These are phyloP conservation scores for Lachnellula subtilissima DNA, from an alignment of 2,329 filamentous ascomycete genomes.

Conservation along the genomic window DNA sequence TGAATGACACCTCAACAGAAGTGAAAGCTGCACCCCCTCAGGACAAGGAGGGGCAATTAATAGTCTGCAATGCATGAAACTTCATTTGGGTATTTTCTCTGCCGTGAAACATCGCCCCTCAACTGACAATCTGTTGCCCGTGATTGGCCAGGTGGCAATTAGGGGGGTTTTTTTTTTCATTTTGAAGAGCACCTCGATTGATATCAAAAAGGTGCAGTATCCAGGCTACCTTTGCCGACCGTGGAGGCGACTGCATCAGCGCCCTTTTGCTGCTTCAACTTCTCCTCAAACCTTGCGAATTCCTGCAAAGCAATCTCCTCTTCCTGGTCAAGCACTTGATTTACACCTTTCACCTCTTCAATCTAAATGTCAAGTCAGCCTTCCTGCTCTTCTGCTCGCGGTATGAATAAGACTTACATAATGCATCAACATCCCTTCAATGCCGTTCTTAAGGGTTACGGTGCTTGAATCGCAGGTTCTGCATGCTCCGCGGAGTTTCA, in stretches of 20 bases:
- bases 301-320: conserved; percentile 83
- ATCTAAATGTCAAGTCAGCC: conserved; percentile 52
- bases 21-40: neutral
- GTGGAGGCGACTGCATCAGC: conserved; percentile 22
- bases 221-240: conserved; percentile 23
- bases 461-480: conserved; percentile 96
- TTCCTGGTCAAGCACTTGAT: conserved; percentile 86
- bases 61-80: conserved; percentile 11
- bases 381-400: conserved; percentile 14
- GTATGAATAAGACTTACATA: conserved; percentile 58
- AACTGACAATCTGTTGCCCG: neutral
- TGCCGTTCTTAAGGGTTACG: conserved; percentile 93
- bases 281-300: conserved; percentile 95
- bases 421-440: conserved; percentile 98
- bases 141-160: neutral
- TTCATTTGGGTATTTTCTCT: conserved; percentile 23
- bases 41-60: conserved; percentile 11
- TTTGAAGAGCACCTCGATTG: conserved; percentile 2
- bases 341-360: conserved; percentile 89
- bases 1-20: conserved; percentile 2
- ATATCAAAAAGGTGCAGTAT: conserved; percentile 17
- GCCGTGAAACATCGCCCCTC: conserved; percentile 16
- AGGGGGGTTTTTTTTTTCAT: neutral
- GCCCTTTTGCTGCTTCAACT: conserved; percentile 53
- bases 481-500: conserved; percentile 90